phyloP scores from a whole-genome alignment of 139 green algal species.

The Picochlorum costavermella region DNA sequence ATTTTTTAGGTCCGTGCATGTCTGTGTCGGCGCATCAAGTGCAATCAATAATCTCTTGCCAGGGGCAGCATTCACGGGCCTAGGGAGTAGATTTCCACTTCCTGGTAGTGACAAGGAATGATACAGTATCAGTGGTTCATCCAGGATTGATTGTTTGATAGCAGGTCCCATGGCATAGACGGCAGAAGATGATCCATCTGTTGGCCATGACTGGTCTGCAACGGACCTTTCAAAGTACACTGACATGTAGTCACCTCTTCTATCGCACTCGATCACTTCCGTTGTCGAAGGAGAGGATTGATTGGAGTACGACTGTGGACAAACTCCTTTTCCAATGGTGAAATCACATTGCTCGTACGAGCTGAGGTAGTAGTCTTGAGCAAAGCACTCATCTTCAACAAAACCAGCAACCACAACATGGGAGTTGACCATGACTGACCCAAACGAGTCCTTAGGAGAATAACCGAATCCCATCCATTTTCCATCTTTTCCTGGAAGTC shows the following conservation, averaged over 20 bases:
- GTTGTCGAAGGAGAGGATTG: neutral
- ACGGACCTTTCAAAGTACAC: slow-evolving; percentile 10
- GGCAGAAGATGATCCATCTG: slow-evolving; percentile 5
- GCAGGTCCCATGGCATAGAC: slow-evolving; percentile 20
- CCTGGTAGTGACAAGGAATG: slow-evolving; percentile 12
- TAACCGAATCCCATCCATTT: slow-evolving; percentile 24
- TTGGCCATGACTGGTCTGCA: slow-evolving; percentile 5
- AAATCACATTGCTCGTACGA: slow-evolving; percentile 8
- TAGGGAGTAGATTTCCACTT: neutral
- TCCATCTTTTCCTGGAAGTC: slow-evolving; percentile 6
- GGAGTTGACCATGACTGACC: slow-evolving; percentile 5
- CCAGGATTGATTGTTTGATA: slow-evolving; percentile 10
- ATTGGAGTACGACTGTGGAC: neutral
- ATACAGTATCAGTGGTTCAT: slow-evolving; percentile 11
- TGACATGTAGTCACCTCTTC: neutral
- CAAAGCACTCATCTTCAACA: slow-evolving; percentile 17
- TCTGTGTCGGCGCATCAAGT: neutral
- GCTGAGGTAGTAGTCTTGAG: slow-evolving; percentile 13
- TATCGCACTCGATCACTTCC: slow-evolving; percentile 1
- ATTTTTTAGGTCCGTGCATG: neutral
- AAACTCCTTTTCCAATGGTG: neutral
- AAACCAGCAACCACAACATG: slow-evolving; percentile 13
- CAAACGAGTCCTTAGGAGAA: neutral
- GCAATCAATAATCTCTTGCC: neutral
- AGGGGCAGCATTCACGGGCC: neutral